Conservation (phyloP, 768 basidiomycete genomes). For the Grammothele lineata region DNA sequence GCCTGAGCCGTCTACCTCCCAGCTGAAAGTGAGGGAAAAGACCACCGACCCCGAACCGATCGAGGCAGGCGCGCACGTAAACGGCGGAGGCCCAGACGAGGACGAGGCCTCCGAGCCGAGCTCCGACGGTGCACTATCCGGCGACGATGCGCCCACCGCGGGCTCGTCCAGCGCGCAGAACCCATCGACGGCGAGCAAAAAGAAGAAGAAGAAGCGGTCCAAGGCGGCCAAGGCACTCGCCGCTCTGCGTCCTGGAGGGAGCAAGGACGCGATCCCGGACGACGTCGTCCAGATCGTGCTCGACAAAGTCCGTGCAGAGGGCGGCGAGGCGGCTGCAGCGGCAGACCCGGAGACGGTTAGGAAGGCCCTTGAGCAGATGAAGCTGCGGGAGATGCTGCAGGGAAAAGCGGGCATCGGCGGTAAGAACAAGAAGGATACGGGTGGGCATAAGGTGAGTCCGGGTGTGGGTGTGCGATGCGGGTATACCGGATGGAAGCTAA, state of each 20-base stretch:
- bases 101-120: conserved; percentile 8
- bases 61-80: background rate
- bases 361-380: conserved; percentile 68
- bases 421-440: conserved; percentile 73
- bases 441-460: conserved; percentile 84
- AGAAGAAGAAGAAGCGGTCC: conserved; percentile 88
- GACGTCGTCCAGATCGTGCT: conserved; percentile 64
- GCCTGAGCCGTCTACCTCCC: conserved; percentile 27
- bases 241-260: conserved; percentile 35
- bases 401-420: conserved; percentile 78
- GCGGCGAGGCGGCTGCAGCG: conserved; percentile 37
- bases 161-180: conserved; percentile 19
- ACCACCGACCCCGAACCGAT: conserved; percentile 34
- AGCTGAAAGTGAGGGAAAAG: conserved; percentile 37
- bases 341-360: conserved; percentile 65
- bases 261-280: conserved; percentile 46
- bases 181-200: conserved; percentile 49
- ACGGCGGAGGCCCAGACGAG: conserved; percentile 15
- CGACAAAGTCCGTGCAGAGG: conserved; percentile 58
- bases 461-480: too few species aligned
- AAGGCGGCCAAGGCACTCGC: conserved; percentile 54
- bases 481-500: too few species aligned
- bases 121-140: conserved; percentile 29
- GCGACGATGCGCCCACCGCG: conserved; percentile 20
- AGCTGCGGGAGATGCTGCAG: conserved; percentile 80